Conservation (phyloP, 2,329 filamentous ascomycete species). For the Cladosporium colombiae region DNA sequence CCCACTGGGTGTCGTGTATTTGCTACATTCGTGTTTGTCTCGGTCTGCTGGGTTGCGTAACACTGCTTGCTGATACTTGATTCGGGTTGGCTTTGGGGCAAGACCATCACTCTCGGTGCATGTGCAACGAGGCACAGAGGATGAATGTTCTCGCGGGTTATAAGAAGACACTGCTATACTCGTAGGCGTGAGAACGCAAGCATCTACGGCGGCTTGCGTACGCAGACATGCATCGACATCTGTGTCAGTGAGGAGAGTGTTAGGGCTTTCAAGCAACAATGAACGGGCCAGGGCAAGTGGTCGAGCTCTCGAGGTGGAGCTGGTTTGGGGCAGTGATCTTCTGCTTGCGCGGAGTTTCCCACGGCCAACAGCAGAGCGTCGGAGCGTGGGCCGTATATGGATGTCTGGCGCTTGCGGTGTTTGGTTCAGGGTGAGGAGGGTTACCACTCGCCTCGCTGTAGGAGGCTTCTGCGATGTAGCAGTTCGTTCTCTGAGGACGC, state of each 20-base stretch:
- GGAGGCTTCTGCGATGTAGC: neutral
- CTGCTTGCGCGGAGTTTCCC: neutral
- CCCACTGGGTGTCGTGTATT: neutral
- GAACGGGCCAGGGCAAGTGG: neutral
- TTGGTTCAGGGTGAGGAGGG: neutral
- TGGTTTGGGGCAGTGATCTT: neutral
- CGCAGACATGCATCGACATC: neutral
- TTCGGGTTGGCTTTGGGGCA: neutral
- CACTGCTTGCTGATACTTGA: neutral
- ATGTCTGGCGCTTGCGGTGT: neutral
- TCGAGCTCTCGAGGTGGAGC: neutral
- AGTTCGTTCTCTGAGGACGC: neutral
- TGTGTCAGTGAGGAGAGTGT: neutral
- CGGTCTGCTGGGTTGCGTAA: neutral
- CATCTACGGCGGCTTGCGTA: neutral
- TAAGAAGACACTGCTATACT: neutral
- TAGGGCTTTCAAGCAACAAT: neutral
- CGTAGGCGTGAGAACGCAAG: neutral
- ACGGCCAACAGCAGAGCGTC: constrained; percentile 6
- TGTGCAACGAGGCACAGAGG: neutral
- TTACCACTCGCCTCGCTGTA: neutral
- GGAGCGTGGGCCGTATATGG: neutral
- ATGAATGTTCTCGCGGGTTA: neutral
- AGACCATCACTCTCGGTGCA: neutral
- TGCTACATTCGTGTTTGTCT: neutral